Evolutionary conservation across 768 basidiomycete species (phyloP).

Genomic region (Auricularia sp.): DNA sequence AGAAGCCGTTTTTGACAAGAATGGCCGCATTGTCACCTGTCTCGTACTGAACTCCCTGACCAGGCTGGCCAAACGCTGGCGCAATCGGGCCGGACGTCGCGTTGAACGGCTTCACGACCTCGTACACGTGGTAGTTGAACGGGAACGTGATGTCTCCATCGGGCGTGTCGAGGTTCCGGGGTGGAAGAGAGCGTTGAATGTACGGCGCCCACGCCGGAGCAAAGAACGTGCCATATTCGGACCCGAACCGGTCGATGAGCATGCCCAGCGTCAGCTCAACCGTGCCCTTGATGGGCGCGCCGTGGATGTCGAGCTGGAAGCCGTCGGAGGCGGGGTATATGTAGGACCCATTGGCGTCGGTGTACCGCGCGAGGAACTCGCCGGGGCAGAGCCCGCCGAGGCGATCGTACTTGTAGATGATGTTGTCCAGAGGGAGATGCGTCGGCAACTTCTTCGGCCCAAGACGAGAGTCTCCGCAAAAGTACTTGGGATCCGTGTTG

Average conservation of each 20-base stretch:
- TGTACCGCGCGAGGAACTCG: background rate
- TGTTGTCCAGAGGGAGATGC: background rate
- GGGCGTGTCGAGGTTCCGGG: slow-evolving; percentile 1
- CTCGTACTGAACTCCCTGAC: slow-evolving; percentile 12
- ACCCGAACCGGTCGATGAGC: slow-evolving; percentile 10
- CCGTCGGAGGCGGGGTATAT: background rate
- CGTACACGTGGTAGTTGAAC: slow-evolving; percentile 8
- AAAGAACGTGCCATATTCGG: slow-evolving; percentile 3
- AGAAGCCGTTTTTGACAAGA: background rate
- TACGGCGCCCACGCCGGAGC: slow-evolving; percentile 8
- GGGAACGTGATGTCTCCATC: background rate
- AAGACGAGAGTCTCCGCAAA: background rate
- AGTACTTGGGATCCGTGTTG: background rate
- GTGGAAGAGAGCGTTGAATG: slow-evolving; percentile 10
- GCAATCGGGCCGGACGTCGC: slow-evolving; percentile 9
- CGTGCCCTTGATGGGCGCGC: slow-evolving; percentile 5
- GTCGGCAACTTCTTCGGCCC: background rate
- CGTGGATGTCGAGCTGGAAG: slow-evolving; percentile 5
- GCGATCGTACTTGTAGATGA: background rate
- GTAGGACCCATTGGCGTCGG: background rate
- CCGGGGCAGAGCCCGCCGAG: background rate
- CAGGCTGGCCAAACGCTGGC: slow-evolving; percentile 11
- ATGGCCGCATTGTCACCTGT: background rate
- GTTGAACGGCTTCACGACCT: slow-evolving; percentile 7
- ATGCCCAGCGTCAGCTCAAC: slow-evolving; percentile 6